phyloP scores from a whole-genome alignment of 2,329 filamentous ascomycete genomes.

The Kalaharituber pfeilii region DNA sequence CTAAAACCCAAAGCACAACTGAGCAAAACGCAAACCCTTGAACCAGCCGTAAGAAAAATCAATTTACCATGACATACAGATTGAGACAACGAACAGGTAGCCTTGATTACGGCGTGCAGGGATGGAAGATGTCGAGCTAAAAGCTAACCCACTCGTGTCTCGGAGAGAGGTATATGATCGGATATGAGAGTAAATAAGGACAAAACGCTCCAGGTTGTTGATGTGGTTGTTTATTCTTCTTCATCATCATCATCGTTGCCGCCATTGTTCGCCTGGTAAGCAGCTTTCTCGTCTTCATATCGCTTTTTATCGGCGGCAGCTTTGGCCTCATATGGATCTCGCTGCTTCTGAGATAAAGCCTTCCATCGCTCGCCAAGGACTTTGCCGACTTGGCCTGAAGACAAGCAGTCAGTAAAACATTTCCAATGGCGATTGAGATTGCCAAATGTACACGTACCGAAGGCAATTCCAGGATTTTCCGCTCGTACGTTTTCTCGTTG shows the following conservation, averaged over 20 bases:
- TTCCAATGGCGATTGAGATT: constrained; percentile 20
- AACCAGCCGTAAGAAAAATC: neutral
- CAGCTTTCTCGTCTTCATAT: constrained; percentile 94
- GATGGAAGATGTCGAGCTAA: neutral
- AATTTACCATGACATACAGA: neutral
- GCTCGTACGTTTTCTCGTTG: constrained; percentile 95
- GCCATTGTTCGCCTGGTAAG: constrained; percentile 45
- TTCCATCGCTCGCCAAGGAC: constrained; percentile 98
- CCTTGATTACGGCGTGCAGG: neutral
- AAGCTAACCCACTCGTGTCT: neutral
- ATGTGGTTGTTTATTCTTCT: neutral
- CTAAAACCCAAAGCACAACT: neutral
- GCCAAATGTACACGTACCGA: constrained; percentile 46
- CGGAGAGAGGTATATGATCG: neutral
- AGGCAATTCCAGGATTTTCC: constrained; percentile 94
- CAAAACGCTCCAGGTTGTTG: neutral
- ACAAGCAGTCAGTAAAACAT: neutral
- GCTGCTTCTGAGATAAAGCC: constrained; percentile 83
- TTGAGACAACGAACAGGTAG: neutral
- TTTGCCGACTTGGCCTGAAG: constrained; percentile 81
- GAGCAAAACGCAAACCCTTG: neutral
- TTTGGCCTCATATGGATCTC: constrained; percentile 88
- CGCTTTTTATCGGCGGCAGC: constrained; percentile 96
- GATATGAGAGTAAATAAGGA: neutral
- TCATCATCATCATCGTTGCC: neutral